Conservation (phyloP, 2,329 filamentous ascomycete species). For the Xylaria arbuscula region DNA sequence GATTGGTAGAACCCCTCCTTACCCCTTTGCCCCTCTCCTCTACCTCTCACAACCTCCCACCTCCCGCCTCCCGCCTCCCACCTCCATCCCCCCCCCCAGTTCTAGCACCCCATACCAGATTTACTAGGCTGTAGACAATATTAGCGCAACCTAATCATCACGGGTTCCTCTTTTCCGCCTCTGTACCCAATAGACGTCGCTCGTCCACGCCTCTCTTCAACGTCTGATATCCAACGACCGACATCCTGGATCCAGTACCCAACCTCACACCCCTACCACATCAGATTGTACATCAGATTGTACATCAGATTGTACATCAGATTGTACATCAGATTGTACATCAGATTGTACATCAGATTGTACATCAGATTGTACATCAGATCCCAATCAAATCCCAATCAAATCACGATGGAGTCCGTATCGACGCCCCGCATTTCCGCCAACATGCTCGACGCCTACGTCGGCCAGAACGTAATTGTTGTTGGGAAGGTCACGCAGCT, state of each 20-base stretch:
- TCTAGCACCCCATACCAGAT: too few species aligned
- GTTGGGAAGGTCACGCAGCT: slow-evolving; percentile 87
- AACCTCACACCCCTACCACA: not conserved
- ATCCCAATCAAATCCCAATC: not conserved
- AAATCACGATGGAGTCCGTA: slow-evolving; percentile 72
- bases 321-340: too few species aligned
- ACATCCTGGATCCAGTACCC: not conserved
- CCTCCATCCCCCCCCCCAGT: too few species aligned
- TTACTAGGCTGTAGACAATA: not conserved
- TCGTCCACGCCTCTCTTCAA: not conserved
- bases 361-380: too few species aligned
- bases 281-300: too few species aligned
- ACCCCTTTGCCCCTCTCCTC: not conserved
- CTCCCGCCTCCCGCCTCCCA: not conserved
- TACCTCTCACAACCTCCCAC: not conserved
- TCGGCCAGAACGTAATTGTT: slow-evolving; percentile 80
- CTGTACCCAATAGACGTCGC: not conserved
- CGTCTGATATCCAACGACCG: slow-evolving; percentile 13
- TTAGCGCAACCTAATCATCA: not conserved
- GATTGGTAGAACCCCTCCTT: not conserved
- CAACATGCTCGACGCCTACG: slow-evolving; percentile 80
- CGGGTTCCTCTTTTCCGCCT: not conserved
- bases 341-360: too few species aligned
- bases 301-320: too few species aligned
- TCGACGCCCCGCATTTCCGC: slow-evolving; percentile 85